phyloP scores from a whole-genome alignment of 2,329 filamentous ascomycete species.

The Thielaviopsis populi region DNA sequence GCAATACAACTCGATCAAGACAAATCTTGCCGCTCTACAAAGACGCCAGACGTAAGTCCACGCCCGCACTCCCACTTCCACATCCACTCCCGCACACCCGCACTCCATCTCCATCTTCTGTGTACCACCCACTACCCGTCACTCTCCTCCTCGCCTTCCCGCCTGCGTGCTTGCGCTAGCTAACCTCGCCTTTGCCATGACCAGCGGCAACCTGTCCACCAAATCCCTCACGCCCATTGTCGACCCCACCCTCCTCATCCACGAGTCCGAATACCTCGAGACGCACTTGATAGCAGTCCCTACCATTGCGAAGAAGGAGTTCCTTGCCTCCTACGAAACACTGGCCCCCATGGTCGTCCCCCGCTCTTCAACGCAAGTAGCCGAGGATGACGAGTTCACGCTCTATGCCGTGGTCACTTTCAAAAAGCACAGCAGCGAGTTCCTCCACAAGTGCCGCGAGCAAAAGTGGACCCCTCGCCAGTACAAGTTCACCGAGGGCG shows the following conservation, averaged over 20 bases:
- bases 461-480: constrained; percentile 90
- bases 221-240: constrained; percentile 87
- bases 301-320: constrained; percentile 66
- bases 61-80: neutral
- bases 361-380: constrained; percentile 64
- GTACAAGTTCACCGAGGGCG: constrained; percentile 83
- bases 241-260: constrained; percentile 62
- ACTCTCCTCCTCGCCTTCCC: neutral
- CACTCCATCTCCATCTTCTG: neutral
- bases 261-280: constrained; percentile 90
- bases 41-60: constrained; percentile 65
- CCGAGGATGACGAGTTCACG: constrained; percentile 77
- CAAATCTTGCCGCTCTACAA: constrained; percentile 64
- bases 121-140: too few relatives aligned
- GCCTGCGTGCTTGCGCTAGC: constrained; percentile 13
- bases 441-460: constrained; percentile 82
- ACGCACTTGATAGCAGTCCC: constrained; percentile 89
- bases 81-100: neutral
- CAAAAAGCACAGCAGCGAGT: constrained; percentile 78
- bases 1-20: constrained; percentile 86
- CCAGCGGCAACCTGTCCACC: constrained; percentile 78
- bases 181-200: neutral
- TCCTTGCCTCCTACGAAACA: constrained; percentile 77
- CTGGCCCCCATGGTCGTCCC: constrained; percentile 85
- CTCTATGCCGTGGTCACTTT: constrained; percentile 84